Percentiles rank a stretch among this genome's conserved stretches.
These are phyloP conservation scores for Pisolithus microcarpus DNA, from an alignment of 768 basidiomycete genomes.

Conservation along the genomic window DNA sequence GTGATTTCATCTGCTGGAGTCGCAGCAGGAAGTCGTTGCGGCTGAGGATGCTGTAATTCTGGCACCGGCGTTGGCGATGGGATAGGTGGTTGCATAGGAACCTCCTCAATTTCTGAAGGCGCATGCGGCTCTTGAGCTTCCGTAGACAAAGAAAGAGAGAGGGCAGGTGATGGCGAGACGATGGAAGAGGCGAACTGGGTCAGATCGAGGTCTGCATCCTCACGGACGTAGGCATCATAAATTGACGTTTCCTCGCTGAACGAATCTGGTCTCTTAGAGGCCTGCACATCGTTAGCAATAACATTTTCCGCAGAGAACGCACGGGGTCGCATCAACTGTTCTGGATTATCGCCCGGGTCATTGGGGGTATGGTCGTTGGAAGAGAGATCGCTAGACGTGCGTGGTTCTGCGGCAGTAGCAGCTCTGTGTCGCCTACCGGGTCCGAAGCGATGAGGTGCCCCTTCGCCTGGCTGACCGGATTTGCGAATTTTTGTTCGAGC, in stretches of 20 bases:
- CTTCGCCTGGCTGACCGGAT: constrained; percentile 64
- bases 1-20: constrained; percentile 30
- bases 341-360: constrained; percentile 54
- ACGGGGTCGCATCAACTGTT: constrained; percentile 30
- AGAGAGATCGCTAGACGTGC: constrained; percentile 65
- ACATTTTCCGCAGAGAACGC: constrained; percentile 32
- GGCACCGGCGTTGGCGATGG: constrained; percentile 29
- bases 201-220: constrained; percentile 43
- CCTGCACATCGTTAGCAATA: constrained; percentile 26
- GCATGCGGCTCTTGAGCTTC: constrained; percentile 6
- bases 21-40: constrained; percentile 41
- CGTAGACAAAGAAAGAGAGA: constrained; percentile 19
- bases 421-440: constrained; percentile 29
- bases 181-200: constrained; percentile 15
- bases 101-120: constrained; percentile 3
- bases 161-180: constrained; percentile 13
- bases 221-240: constrained; percentile 71
- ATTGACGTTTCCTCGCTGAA: constrained; percentile 79
- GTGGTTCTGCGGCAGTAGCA: constrained; percentile 32
- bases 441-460: constrained; percentile 77
- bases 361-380: constrained; percentile 39
- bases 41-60: constrained; percentile 60
- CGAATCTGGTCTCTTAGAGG: constrained; percentile 51
- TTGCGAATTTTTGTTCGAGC: constrained; percentile 97
- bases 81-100: constrained; percentile 20